phyloP scores from a whole-genome alignment of 345 rosid species.

The Gossypium longicalyx region DNA sequence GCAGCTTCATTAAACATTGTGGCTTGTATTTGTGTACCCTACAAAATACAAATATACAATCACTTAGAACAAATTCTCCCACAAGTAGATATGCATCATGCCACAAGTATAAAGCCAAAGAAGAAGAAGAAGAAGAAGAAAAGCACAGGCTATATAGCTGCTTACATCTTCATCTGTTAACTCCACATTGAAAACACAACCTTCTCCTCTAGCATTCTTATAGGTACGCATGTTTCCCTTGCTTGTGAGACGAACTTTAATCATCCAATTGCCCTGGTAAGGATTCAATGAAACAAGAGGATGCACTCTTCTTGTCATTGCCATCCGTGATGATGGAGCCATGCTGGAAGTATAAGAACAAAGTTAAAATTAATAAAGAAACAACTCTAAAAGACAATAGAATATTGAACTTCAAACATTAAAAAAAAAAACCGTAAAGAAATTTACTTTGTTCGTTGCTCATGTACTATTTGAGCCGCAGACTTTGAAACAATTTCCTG shows the following conservation, averaged over 20 bases:
- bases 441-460: constrained; percentile 67
- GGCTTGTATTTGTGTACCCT: constrained; percentile 96
- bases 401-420: neutral
- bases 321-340: constrained; percentile 79
- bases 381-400: neutral
- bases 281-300: constrained; percentile 93
- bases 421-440: neutral
- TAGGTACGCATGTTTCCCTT: constrained; percentile 86
- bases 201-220: constrained; percentile 84
- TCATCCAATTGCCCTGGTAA: constrained; percentile 94
- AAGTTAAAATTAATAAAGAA: neutral
- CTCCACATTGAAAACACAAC: constrained; percentile 94
- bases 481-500: constrained; percentile 62
- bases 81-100: neutral
- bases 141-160: neutral
- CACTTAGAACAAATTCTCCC: neutral
- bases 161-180: constrained; percentile 93
- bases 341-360: constrained; percentile 37
- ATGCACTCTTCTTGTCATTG: constrained; percentile 90
- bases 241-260: constrained; percentile 81
- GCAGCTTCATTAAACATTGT: constrained; percentile 98
- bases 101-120: too few relatives aligned
- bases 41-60: constrained; percentile 2
- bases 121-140: neutral
- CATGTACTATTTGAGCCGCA: constrained; percentile 75